Conservation (phyloP, 257 asterid species). For the Penstemon newberryi region DNA sequence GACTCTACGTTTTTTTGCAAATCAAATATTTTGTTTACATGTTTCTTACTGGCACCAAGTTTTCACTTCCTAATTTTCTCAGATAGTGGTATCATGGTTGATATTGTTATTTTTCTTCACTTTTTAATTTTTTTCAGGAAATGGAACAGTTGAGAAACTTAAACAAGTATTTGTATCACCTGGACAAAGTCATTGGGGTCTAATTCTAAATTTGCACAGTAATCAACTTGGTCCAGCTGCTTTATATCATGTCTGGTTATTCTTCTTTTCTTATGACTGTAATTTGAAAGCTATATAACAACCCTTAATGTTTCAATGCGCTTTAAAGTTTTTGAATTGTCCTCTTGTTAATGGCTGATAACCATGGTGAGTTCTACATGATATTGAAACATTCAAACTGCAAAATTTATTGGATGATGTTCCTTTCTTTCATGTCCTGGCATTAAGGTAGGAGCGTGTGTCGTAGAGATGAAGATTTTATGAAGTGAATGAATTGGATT, state of each 20-base stretch:
- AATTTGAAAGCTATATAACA: background rate
- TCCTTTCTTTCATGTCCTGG: too few relatives aligned
- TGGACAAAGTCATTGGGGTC: conserved; percentile 75
- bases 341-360: background rate
- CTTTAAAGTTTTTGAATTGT: background rate
- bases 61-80: conserved; percentile 14
- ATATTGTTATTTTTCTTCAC: conserved; percentile 27
- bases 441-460: too few relatives aligned
- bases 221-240: conserved; percentile 86
- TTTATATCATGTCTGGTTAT: conserved; percentile 62
- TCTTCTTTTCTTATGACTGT: background rate
- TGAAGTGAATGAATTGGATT: too few relatives aligned
- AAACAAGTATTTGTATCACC: conserved; percentile 71
- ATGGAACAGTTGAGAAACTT: conserved; percentile 75
- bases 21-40: conserved; percentile 16
- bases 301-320: background rate
- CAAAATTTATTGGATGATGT: too few relatives aligned
- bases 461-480: too few relatives aligned
- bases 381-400: background rate
- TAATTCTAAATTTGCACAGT: conserved; percentile 74
- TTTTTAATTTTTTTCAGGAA: conserved; percentile 51
- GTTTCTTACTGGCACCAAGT: conserved; percentile 19
- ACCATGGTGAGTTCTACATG: background rate
- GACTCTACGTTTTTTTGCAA: conserved; percentile 19
- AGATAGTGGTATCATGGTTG: conserved; percentile 11